Percentiles rank a stretch among this genome's conserved stretches.
Conservation (phyloP, 1,284 basidiomycete genomes). For the Ceratobasidium sp. region DNA sequence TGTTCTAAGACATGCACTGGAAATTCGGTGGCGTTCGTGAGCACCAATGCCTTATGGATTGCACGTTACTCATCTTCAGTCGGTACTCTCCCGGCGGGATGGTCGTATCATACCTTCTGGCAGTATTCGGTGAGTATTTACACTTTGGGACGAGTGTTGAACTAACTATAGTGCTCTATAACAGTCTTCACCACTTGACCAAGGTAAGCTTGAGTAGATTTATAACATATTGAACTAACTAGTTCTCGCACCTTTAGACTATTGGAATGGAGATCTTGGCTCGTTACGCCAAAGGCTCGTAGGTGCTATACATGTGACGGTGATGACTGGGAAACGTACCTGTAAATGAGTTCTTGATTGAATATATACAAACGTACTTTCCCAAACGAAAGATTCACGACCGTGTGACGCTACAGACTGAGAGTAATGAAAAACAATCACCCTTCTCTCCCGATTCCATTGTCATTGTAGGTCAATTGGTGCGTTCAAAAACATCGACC, state of each 20-base stretch:
- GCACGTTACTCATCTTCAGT: slow-evolving; percentile 60
- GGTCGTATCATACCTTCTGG: slow-evolving; percentile 66
- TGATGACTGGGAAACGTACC: not conserved
- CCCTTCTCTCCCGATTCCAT: no score
- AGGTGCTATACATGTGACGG: not conserved
- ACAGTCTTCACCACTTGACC: slow-evolving; percentile 50
- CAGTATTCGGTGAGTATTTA: slow-evolving; percentile 64
- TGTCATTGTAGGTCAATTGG: no score
- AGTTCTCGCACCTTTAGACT: slow-evolving; percentile 33
- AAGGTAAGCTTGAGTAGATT: slow-evolving; percentile 56
- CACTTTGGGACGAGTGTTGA: slow-evolving; percentile 57
- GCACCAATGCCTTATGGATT: slow-evolving; percentile 65
- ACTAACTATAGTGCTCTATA: not conserved
- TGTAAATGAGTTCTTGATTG: not conserved
- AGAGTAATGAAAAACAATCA: no score
- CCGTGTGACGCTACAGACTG: no score
- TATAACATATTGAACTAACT: not conserved
- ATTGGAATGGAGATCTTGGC: slow-evolving; percentile 38
- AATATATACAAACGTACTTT: not conserved
- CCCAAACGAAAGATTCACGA: no score
- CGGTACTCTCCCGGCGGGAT: slow-evolving; percentile 65
- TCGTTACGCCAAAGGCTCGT: slow-evolving; percentile 39
- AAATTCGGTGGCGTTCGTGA: slow-evolving; percentile 59
- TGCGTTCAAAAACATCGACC: not conserved
- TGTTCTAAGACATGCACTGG: slow-evolving; percentile 60